A percentile compares a stretch with the other conserved stretches of the same genome.
These are phyloP conservation scores for Pichia heedii DNA, from an alignment of 805 yeast genomes.

Conservation along the genomic window DNA sequence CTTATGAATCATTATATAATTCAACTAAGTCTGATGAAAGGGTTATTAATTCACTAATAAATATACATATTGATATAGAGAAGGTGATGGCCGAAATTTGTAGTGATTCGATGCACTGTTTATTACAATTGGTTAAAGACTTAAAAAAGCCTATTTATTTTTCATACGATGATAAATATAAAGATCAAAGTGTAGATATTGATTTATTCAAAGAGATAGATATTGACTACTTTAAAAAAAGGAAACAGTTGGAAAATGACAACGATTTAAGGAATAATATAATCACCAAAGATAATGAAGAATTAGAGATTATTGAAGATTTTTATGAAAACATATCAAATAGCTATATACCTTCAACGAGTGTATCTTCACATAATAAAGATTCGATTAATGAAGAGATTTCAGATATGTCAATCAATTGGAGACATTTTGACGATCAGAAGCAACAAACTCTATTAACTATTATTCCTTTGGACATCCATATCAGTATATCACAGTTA, in stretches of 20 bases:
- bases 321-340: slow-evolving; percentile 16
- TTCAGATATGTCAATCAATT: background rate
- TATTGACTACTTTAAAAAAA: slow-evolving; percentile 21
- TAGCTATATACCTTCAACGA: background rate
- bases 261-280: slow-evolving; percentile 8
- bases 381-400: background rate
- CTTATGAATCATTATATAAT: background rate
- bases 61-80: slow-evolving; percentile 12
- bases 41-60: slow-evolving; percentile 15
- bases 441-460: background rate
- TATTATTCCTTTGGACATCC: slow-evolving; percentile 23
- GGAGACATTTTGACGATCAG: background rate
- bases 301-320: slow-evolving; percentile 20
- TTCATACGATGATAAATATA: slow-evolving; percentile 51
- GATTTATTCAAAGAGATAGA: slow-evolving; percentile 37
- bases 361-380: slow-evolving; percentile 6
- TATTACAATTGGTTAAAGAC: slow-evolving; percentile 60
- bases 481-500: slow-evolving; percentile 31
- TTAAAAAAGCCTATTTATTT: slow-evolving; percentile 60
- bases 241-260: background rate
- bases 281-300: slow-evolving; percentile 5
- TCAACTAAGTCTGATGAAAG: slow-evolving; percentile 6
- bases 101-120: slow-evolving; percentile 76
- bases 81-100: slow-evolving; percentile 49
- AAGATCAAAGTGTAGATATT: slow-evolving; percentile 25